These are phyloP conservation scores for Lasiosphaeris hirsuta DNA, from an alignment of 495 filamentous ascomycete species.

Conservation along the genomic window DNA sequence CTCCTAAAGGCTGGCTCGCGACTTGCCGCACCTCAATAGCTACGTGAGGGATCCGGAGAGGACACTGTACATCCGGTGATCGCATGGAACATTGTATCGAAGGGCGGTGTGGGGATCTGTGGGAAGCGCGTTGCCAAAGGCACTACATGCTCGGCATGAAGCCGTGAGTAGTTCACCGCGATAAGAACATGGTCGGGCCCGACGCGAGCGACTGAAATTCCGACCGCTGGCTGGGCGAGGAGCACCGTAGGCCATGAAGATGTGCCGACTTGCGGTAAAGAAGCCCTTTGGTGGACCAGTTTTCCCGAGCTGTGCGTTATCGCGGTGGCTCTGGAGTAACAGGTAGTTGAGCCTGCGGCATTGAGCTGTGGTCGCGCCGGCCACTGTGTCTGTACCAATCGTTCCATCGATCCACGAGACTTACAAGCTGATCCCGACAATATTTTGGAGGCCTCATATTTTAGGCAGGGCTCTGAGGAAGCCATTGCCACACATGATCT, in stretches of 20 bases:
- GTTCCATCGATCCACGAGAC: conserved; percentile 42
- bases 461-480: conserved; percentile 13
- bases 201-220: conserved; percentile 47
- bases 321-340: conserved; percentile 23
- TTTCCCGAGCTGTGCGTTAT: not conserved
- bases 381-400: conserved; percentile 32
- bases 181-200: conserved; percentile 32
- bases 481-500: not conserved
- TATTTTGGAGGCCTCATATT: not conserved
- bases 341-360: too few species aligned
- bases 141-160: conserved; percentile 49
- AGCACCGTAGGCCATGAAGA: conserved; percentile 36
- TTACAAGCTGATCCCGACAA: conserved; percentile 39
- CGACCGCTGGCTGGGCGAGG: conserved; percentile 48
- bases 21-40: conserved; percentile 46
- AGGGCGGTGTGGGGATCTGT: conserved; percentile 46
- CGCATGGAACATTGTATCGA: conserved; percentile 36
- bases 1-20: conserved; percentile 36
- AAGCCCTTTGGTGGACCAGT: not conserved
- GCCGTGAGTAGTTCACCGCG: conserved; percentile 35
- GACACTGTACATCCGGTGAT: conserved; percentile 40
- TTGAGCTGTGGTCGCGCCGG: conserved; percentile 27
- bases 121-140: conserved; percentile 45
- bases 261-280: conserved; percentile 18
- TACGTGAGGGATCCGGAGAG: conserved; percentile 52